Base-by-base conservation (phyloP, 805 yeast genomes). In the Yarrowia sp. region DNA sequence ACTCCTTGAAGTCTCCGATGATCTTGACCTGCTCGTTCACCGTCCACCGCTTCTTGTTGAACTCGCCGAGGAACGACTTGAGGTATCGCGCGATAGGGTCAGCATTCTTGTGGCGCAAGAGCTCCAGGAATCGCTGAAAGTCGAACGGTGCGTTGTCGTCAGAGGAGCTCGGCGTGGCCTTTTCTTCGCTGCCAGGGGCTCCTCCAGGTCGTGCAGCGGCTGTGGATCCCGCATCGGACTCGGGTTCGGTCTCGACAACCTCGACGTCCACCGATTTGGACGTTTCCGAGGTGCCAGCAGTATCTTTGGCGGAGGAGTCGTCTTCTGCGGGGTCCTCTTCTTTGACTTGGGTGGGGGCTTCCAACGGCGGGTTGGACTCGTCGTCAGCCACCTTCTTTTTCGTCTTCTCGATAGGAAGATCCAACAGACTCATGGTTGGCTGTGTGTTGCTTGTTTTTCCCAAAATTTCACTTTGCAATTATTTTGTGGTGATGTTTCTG, bases 61-160 rank as follows among this genome's bases (percentile, higher is more conserved):
- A 94, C 62, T 90, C 93, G 44, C 79, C 81, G 46, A 96, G 74
- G 68, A 94, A 96, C 1, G 97, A 90, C 68, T 87, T 84, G 39
- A 92, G 82, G 70, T 93, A 94, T 63, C 90, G 81, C 6, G 92
- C 91, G 35, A 91, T 81, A 0, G 98, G 97, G 63, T 90, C 96
- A 5, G 98, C 97, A 61, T 80, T 79, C 65, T 85, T 86, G 59
- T 82, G 80, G 63, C 87, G 85, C 66, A 94, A 79, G 66, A 87
- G 88, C 79, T 78, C 38, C 91, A 77, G 51, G 70, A 94, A 94
- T 22, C 80, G 73, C 70, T 90, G 97, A 72, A 93, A 94, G 71
- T 94, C 96, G 73, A 55, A 55, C 6, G 61, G 61, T 9, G 61
- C 58, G 16, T 33, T 47, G n/a, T 51, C 58, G 13, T 51, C 58